Evolutionary conservation across 2,329 filamentous ascomycete genomes (phyloP), one percentile per base, ranked within the genome.

Genomic region (Fonsecaea multimorphosa): DNA sequence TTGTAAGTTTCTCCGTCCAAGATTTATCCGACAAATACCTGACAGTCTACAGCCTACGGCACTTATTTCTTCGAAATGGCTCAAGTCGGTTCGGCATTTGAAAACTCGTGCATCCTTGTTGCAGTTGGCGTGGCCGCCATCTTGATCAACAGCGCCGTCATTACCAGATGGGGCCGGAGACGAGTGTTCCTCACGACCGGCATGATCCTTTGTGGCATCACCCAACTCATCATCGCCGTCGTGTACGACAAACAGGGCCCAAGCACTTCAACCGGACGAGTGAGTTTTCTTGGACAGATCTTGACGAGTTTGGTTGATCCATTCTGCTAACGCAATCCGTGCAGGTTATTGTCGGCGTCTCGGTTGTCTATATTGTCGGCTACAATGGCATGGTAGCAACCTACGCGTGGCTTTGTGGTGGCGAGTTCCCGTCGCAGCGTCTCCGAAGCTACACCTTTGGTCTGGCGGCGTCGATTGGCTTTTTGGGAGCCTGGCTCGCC

Each of bases 41-140:
- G 19, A 36, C 1, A 58, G 3, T 22, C 7, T 59, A 73, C 32
- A 85, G 84, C 82, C 1, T 85, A 84, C 69, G 80, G 80, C 27
- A 86, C 85, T 1, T 87, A 87, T 73, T 87, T 87, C 78, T 85
- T 87, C 72, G 80, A 83, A 70, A 86, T 87, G 82, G 84, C 85
- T 38, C 78, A 82, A 53, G 83, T 87, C 3, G 79, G 82, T 36
- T 79, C 84, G 56, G 80, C 85, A 8, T 87, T 87, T 72, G 81
- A 83, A 70, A 87, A 86, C 75, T 78, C 81, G 14, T 86, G 85
- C 72, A 84, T 87, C 53, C 78, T 87, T 14, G 82, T 78, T 32
- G 81, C 80, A 6, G 80, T 86, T 55, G 84, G 85, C 16, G 84
- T 86, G 19, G 72, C 83, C n/a, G 84, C 84, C 11, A 83, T 87